phyloP scores from a whole-genome alignment of 345 rosid species.

The Bruguiera gymnorhiza region DNA sequence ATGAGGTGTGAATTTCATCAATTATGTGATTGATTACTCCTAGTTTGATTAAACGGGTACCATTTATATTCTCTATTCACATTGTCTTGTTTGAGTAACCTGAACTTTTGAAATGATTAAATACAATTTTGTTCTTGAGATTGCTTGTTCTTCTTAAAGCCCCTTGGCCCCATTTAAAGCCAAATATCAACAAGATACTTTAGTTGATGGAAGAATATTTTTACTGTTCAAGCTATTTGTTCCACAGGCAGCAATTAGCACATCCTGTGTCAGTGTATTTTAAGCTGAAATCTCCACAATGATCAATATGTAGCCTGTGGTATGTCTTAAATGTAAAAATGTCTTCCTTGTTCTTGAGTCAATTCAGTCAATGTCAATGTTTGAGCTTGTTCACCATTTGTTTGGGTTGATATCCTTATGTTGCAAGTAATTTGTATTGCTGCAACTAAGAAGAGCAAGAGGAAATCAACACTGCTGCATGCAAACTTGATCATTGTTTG shows the following conservation, averaged over 20 bases:
- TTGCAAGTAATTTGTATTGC: constrained; percentile 13
- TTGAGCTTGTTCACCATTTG: not conserved
- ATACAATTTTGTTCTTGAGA: constrained; percentile 31
- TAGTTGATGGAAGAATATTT: constrained; percentile 1
- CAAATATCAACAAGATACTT: not conserved
- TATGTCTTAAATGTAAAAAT: not conserved
- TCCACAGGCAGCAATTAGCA: constrained; percentile 4
- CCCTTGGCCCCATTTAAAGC: constrained; percentile 6
- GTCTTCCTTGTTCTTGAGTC: constrained; percentile 3
- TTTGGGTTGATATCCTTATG: constrained; percentile 13
- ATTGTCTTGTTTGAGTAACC: constrained; percentile 21
- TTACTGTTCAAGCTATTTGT: constrained; percentile 4
- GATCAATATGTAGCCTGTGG: not conserved
- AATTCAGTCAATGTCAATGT: not conserved
- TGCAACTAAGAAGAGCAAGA: not conserved
- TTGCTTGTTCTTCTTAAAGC: constrained; percentile 20
- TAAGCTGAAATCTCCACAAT: constrained; percentile 1
- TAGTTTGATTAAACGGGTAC: constrained; percentile 31
- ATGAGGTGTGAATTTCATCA: constrained; percentile 44
- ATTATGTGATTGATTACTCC: constrained; percentile 40
- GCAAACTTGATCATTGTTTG: not conserved
- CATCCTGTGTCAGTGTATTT: not conserved
- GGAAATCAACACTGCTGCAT: not conserved
- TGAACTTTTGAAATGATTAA: constrained; percentile 31
- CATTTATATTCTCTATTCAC: constrained; percentile 23